Percentiles rank a stretch among this genome's conserved stretches.
Evolutionary conservation across 768 basidiomycete species (phyloP).

Genomic region (Holtermanniella nyarrowii): DNA sequence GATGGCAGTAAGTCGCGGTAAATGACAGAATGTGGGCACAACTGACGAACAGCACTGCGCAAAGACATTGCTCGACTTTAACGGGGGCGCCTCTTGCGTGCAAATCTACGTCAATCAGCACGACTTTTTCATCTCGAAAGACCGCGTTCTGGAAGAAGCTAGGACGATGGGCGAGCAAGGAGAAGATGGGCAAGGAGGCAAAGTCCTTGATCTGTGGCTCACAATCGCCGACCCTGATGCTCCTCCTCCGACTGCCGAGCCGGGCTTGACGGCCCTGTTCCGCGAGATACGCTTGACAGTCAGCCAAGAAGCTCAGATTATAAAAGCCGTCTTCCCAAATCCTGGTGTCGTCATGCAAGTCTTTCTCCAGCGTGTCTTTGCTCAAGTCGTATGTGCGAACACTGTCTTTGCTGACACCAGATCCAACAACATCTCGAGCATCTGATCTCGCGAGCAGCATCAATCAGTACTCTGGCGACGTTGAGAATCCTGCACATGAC

Average conservation of each 20-base stretch:
- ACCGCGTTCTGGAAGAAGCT: slow-evolving; percentile 55
- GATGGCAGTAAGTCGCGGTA: slow-evolving; percentile 67
- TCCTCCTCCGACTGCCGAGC: slow-evolving; percentile 64
- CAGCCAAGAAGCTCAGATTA: slow-evolving; percentile 91
- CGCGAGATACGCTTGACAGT: slow-evolving; percentile 81
- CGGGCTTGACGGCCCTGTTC: slow-evolving; percentile 68
- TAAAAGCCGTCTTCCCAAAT: slow-evolving; percentile 96
- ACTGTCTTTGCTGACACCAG: slow-evolving; percentile 44
- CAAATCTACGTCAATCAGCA: slow-evolving; percentile 99
- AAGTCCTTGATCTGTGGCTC: slow-evolving; percentile 49
- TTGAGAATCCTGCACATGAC: slow-evolving; percentile 81
- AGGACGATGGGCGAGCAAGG: slow-evolving; percentile 45
- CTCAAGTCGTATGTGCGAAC: slow-evolving; percentile 66
- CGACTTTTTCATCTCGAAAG: slow-evolving; percentile 87
- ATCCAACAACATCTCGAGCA: slow-evolving; percentile 95
- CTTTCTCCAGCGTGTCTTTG: slow-evolving; percentile 92
- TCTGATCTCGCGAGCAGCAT: slow-evolving; percentile 62
- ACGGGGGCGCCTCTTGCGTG: slow-evolving; percentile 90
- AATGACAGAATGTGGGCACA: neutral
- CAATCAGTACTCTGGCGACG: slow-evolving; percentile 78
- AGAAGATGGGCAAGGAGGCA: slow-evolving; percentile 9
- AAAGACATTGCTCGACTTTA: slow-evolving; percentile 91
- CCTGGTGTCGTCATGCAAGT: slow-evolving; percentile 96
- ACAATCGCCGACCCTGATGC: slow-evolving; percentile 67
- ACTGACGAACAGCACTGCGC: slow-evolving; percentile 72